These are phyloP conservation scores for Clarireedia sp. DNA, from an alignment of 2,329 filamentous ascomycete genomes.

Conservation along the genomic window DNA sequence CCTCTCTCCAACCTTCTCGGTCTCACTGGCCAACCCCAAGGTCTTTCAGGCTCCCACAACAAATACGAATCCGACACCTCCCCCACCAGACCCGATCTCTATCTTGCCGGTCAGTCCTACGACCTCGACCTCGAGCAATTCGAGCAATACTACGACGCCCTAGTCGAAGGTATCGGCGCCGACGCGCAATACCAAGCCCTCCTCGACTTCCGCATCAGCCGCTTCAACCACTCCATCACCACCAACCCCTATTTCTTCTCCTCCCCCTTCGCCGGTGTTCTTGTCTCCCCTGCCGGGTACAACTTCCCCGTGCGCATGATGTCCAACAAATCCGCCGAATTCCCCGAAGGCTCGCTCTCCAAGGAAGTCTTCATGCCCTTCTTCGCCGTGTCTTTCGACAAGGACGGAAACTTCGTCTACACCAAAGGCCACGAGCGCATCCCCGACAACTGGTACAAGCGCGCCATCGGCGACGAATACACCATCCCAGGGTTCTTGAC, in stretches of 20 bases:
- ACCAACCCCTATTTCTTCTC: conserved; percentile 46
- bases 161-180: conserved; percentile 25
- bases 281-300: conserved; percentile 25
- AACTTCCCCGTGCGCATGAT: conserved; percentile 28
- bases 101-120: conserved; percentile 21
- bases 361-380: conserved; percentile 17
- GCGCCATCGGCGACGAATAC: conserved; percentile 28
- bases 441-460: conserved; percentile 19
- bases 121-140: background rate
- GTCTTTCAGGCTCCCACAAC: conserved; percentile 44
- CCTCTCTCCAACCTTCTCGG: conserved; percentile 27
- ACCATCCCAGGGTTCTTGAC: conserved; percentile 32
- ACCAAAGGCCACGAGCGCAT: conserved; percentile 16
- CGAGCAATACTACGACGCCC: conserved; percentile 2
- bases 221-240: conserved; percentile 30
- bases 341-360: conserved; percentile 26
- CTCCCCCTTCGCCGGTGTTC: conserved; percentile 42
- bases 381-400: conserved; percentile 14
- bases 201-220: conserved; percentile 36
- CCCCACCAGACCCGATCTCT: conserved; percentile 44
- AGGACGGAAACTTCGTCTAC: conserved; percentile 14
- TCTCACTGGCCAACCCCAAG: conserved; percentile 35
- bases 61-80: conserved; percentile 47
- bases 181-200: conserved; percentile 34
- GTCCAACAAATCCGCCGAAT: conserved; percentile 27